Base-by-base conservation (phyloP, 371 early-diverging fungal genomes). In the Nematocida sp. region DNA sequence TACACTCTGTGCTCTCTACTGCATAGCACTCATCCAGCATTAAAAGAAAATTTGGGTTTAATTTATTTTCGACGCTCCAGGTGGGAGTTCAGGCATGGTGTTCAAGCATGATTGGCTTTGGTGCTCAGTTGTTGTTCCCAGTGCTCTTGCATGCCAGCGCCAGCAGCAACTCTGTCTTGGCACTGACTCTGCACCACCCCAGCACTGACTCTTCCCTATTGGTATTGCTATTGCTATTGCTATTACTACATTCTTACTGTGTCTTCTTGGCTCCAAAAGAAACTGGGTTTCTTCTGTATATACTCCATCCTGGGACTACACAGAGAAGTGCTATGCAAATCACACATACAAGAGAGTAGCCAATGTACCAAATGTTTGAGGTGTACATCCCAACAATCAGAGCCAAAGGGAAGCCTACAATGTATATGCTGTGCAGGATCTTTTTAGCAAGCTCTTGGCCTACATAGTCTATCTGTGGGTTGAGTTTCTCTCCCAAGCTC, bases 261-360 rank as follows among this genome's bases (percentile, higher is more conserved):
- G 64, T 64, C 63, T 63, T 70, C 41, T 45, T 38, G 21, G 50
- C 46, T 46, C 53, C 63, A 67, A 80, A 83, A 45, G 63, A 70
- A 32, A 84, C 41, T 1, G 81, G 80, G 76, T 84, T 78, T 46
- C 67, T 67, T 21, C 81, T 58, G 48, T 80, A 84, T 32, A 79
- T 67, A 19, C 51, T 29, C 84, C 84, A 84, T 2, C 80, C 67
- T 15, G 84, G 84, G n/a, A 80, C 75, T 40, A 78, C 63, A 25
- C 67, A 40, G 1, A 80, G 13, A 43, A 79, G 58, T 5, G 62
- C 41, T 13, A 79, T 11, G 0, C 64, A 15, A 21, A 62, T 38
- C 11, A 78, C 76, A 17, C 57, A 0, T 36, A 78, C 54, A 19
- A 78, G 75, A 25, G 66, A 29, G 19, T 63, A 62, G 25, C 79